phyloP scores from a whole-genome alignment of 306 rosid genomes.

The Urtica urens region DNA sequence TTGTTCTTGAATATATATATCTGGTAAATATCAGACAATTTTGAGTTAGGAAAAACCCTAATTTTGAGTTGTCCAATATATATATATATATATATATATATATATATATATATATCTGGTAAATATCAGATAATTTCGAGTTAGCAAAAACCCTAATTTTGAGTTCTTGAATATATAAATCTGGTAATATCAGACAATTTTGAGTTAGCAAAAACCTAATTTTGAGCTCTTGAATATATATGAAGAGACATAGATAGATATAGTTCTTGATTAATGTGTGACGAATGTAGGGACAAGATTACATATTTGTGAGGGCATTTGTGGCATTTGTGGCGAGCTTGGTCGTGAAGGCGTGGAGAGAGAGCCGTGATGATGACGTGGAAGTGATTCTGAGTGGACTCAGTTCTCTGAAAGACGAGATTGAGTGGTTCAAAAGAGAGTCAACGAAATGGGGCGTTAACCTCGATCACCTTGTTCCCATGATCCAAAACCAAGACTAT shows the following conservation, averaged over 20 bases:
- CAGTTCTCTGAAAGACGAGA: conserved; percentile 53
- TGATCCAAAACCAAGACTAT: conserved; percentile 30
- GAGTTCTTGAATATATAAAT: too few species aligned
- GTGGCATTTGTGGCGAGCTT: conserved; percentile 54
- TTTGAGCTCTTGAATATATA: too few species aligned
- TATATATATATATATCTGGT: too few species aligned
- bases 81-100: too few species aligned
- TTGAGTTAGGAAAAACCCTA: too few species aligned
- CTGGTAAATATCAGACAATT: too few species aligned
- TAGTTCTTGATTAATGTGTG: neutral
- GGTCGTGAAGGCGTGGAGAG: conserved; percentile 54
- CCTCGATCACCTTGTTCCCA: conserved; percentile 32
- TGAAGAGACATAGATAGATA: neutral
- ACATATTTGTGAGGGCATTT: conserved; percentile 56
- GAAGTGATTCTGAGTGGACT: conserved; percentile 49
- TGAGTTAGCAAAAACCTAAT: too few species aligned
- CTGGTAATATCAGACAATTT: too few species aligned
- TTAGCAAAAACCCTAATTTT: too few species aligned
- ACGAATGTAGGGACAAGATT: conserved; percentile 75
- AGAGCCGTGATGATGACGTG: conserved; percentile 47
- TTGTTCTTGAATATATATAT: too few species aligned
- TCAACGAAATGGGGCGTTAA: conserved; percentile 43
- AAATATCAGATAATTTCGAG: too few species aligned
- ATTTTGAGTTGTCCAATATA: too few species aligned
- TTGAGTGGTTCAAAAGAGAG: conserved; percentile 65